phyloP scores from a whole-genome alignment of 495 filamentous ascomycete species.

The Bryoglossum gracile region DNA sequence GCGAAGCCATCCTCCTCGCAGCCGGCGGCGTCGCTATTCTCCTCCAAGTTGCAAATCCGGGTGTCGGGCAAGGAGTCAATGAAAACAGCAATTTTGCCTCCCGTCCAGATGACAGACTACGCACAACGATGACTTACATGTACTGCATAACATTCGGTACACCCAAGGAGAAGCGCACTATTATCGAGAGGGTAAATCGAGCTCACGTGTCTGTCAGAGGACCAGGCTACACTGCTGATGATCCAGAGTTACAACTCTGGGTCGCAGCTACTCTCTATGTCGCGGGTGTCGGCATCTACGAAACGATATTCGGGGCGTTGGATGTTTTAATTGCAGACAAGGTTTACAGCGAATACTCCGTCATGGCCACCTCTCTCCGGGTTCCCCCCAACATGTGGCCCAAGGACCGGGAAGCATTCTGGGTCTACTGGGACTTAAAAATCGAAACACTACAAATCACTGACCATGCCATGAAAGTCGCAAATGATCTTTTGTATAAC shows the following conservation, averaged over 20 bases:
- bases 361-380: constrained; percentile 31
- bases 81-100: constrained; percentile 36
- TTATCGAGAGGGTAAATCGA: constrained; percentile 33
- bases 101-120: constrained; percentile 34
- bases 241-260: constrained; percentile 34
- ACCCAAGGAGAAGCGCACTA: constrained; percentile 26
- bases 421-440: constrained; percentile 36
- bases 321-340: constrained; percentile 21
- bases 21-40: constrained; percentile 34
- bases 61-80: constrained; percentile 24
- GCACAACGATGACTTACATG: constrained; percentile 38
- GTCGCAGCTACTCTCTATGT: constrained; percentile 37
- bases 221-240: constrained; percentile 23
- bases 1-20: constrained; percentile 33
- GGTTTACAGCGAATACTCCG: constrained; percentile 33
- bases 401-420: constrained; percentile 29
- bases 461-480: constrained; percentile 27
- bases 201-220: constrained; percentile 28
- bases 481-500: constrained; percentile 27
- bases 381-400: constrained; percentile 35
- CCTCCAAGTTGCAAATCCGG: constrained; percentile 35
- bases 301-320: constrained; percentile 30
- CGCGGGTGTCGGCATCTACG: constrained; percentile 30
- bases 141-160: constrained; percentile 38
- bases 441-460: constrained; percentile 29